A percentile compares a stretch with the other conserved stretches of the same genome.
phyloP scores from a whole-genome alignment of 495 filamentous ascomycete species.

The Aspergillus incahuasiensis region DNA sequence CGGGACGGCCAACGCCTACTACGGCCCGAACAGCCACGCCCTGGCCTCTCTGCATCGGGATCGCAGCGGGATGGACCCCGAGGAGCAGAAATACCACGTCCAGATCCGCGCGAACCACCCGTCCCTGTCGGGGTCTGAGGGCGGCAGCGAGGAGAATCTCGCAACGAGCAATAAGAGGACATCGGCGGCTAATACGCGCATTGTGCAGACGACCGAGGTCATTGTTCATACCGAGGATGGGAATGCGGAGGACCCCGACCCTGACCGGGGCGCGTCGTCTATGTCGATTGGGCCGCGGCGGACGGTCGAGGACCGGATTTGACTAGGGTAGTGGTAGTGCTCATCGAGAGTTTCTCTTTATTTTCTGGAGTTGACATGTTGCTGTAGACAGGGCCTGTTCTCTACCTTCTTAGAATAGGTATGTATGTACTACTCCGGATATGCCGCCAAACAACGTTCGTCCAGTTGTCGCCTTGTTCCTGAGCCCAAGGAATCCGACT shows the following conservation, averaged over 20 bases:
- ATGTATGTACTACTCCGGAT: too few species aligned
- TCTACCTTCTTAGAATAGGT: too few species aligned
- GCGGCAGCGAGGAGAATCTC: constrained; percentile 9
- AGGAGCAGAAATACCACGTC: constrained; percentile 9
- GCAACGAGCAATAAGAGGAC: neutral
- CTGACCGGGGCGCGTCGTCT: neutral
- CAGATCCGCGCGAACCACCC: constrained; percentile 8
- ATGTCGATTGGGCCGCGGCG: constrained; percentile 1
- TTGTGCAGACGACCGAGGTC: constrained; percentile 8
- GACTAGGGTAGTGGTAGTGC: too few species aligned
- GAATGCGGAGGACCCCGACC: neutral
- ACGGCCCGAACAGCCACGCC: constrained; percentile 5
- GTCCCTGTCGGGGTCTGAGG: neutral
- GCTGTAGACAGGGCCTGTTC: too few species aligned
- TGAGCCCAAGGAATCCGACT: too few species aligned
- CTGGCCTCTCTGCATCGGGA: neutral
- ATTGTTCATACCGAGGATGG: constrained; percentile 9
- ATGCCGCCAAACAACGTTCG: too few species aligned
- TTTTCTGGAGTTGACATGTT: neutral
- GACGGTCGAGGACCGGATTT: constrained; percentile 10
- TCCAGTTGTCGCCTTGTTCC: too few species aligned
- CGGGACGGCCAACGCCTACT: neutral
- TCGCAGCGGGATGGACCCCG: constrained; percentile 3
- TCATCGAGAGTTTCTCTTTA: too few species aligned
- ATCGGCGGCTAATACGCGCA: neutral